These are phyloP conservation scores for Xanthoconium purpureum DNA, from an alignment of 768 basidiomycete genomes.

Conservation along the genomic window DNA sequence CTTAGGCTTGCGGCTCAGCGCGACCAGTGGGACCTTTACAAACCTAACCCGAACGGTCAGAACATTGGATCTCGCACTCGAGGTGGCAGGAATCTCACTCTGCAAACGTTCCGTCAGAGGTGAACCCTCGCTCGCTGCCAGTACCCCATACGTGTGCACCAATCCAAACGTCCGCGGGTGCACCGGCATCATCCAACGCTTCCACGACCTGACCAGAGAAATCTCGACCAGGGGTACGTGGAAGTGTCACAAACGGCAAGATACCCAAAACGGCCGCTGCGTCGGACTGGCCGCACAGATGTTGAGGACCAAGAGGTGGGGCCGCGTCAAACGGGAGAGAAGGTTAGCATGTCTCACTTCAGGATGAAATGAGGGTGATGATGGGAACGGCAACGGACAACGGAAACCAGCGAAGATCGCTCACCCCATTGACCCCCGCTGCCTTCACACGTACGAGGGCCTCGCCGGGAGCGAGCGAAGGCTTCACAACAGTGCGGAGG, in stretches of 20 bases:
- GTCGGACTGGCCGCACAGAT: constrained; percentile 22
- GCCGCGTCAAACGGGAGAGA: not conserved
- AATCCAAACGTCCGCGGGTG: constrained; percentile 18
- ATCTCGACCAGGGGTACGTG: constrained; percentile 31
- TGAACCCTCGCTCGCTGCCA: constrained; percentile 32
- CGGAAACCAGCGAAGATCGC: not conserved
- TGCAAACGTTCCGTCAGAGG: constrained; percentile 33
- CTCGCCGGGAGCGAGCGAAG: constrained; percentile 29
- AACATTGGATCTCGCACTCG: not conserved
- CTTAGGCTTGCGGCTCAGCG: constrained; percentile 31
- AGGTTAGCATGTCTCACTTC: not conserved
- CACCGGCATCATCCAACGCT: constrained; percentile 26
- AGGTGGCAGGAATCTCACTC: constrained; percentile 21
- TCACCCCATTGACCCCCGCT: constrained; percentile 34
- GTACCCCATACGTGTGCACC: constrained; percentile 36
- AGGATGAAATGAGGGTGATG: too few species aligned
- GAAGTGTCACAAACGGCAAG: constrained; percentile 32
- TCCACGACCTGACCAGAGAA: constrained; percentile 36
- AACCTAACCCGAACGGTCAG: constrained; percentile 17
- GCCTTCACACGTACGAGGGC: constrained; percentile 33
- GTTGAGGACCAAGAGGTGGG: not conserved
- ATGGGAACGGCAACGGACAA: not conserved
- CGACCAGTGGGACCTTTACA: constrained; percentile 27
- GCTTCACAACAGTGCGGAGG: constrained; percentile 25
- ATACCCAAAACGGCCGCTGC: constrained; percentile 27